Evolutionary conservation across 2,329 filamentous ascomycete genomes (phyloP).

Genomic region (Macroventuria anomochaeta): DNA sequence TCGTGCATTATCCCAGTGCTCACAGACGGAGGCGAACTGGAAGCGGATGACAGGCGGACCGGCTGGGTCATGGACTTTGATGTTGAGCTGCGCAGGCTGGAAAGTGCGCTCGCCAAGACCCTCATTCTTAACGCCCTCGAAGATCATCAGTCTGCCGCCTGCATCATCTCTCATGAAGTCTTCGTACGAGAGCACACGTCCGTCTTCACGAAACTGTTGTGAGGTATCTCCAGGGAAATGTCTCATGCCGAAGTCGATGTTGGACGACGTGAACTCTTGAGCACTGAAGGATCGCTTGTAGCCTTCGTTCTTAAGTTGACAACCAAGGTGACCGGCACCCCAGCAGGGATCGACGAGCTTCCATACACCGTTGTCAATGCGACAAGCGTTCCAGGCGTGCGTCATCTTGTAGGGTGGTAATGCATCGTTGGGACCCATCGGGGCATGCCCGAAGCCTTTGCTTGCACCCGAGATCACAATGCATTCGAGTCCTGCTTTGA

Average conservation of each 20-base stretch:
- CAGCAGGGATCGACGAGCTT: slow-evolving; percentile 92
- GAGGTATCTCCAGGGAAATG: slow-evolving; percentile 76
- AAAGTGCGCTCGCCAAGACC: slow-evolving; percentile 65
- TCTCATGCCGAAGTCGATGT: slow-evolving; percentile 79
- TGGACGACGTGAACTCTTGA: slow-evolving; percentile 64
- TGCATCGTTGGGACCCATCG: slow-evolving; percentile 67
- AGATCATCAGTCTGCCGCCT: slow-evolving; percentile 56
- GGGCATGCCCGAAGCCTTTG: slow-evolving; percentile 79
- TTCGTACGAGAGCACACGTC: slow-evolving; percentile 73
- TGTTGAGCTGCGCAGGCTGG: slow-evolving; percentile 64
- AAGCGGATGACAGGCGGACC: slow-evolving; percentile 67
- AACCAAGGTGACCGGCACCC: slow-evolving; percentile 77
- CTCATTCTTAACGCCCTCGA: slow-evolving; percentile 53
- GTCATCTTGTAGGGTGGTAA: slow-evolving; percentile 68
- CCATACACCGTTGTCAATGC: slow-evolving; percentile 86
- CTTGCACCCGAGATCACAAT: slow-evolving; percentile 79
- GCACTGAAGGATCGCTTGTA: slow-evolving; percentile 73
- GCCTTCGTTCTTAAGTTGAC: slow-evolving; percentile 29
- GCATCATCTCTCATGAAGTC: slow-evolving; percentile 74
- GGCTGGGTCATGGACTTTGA: slow-evolving; percentile 63
- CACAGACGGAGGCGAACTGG: slow-evolving; percentile 78
- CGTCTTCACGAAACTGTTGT: slow-evolving; percentile 78
- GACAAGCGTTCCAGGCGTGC: slow-evolving; percentile 94
- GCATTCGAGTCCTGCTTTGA: slow-evolving; percentile 78
- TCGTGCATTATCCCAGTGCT: slow-evolving; percentile 79